These are phyloP conservation scores for Lentinula sp. DNA, from an alignment of 768 basidiomycete species.

Conservation along the genomic window DNA sequence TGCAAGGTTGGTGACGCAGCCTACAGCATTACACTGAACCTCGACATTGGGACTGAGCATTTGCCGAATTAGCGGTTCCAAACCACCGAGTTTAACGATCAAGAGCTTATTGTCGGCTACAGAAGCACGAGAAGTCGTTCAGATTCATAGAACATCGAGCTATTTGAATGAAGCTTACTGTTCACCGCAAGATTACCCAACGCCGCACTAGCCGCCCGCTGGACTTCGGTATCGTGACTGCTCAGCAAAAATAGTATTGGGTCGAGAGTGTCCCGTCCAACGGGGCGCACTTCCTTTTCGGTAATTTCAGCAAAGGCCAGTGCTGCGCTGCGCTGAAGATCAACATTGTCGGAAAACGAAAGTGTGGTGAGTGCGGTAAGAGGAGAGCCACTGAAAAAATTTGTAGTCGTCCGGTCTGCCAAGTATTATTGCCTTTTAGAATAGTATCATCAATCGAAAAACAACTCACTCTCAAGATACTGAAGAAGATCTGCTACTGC, in stretches of 20 bases:
- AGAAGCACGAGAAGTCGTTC: constrained; percentile 11
- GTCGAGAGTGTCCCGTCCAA: constrained; percentile 95
- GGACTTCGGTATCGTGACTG: constrained; percentile 98
- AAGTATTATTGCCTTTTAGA: constrained; percentile 5
- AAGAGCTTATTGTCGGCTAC: constrained; percentile 97
- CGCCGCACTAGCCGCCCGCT: constrained; percentile 95
- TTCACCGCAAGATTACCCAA: constrained; percentile 97
- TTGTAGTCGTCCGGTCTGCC: constrained; percentile 95
- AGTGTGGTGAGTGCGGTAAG: constrained; percentile 92
- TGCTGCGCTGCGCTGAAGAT: constrained; percentile 95
- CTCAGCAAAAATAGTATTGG: constrained; percentile 96
- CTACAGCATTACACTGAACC: constrained; percentile 99
- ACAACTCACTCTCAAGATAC: constrained; percentile 87
- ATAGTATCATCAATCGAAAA: constrained; percentile 1
- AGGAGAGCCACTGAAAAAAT: constrained; percentile 94
- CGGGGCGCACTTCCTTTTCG: constrained; percentile 97
- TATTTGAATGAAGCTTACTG: constrained; percentile 49
- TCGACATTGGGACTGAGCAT: constrained; percentile 99
- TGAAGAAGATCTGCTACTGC: constrained; percentile 97
- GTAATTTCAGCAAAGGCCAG: constrained; percentile 99
- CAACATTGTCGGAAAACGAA: constrained; percentile 98
- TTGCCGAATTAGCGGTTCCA: constrained; percentile 96
- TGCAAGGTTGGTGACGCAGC: constrained; percentile 97
- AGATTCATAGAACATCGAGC: constrained; percentile 7
- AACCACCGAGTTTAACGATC: constrained; percentile 94